Base-by-base conservation (phyloP, 352 stramenopile genomes). In the Globisporangium sylvaticum region DNA sequence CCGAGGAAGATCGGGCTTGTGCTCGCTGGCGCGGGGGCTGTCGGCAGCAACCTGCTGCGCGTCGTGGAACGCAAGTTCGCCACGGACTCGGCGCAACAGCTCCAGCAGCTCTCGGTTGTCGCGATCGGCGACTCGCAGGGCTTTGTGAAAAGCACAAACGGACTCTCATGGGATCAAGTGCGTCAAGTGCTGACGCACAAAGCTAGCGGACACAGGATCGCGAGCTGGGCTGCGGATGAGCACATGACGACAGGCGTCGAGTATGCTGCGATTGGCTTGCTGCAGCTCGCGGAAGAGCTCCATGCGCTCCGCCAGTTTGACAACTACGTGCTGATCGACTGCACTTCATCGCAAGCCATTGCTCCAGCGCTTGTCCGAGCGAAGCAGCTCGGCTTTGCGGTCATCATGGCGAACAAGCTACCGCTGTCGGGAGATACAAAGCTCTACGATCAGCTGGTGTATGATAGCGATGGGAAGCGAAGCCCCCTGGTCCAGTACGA, bases 381-480 rank as follows among this genome's bases (percentile, higher is more conserved):
- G 1, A 64, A 57, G 20, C n/a, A 69, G 25, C 50, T 75, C 46
- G 73, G 70, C 9, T 76, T 78, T 56, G 74, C 54, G 2, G 67
- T 90, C 9, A 53, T 77, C 2, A 64, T 81, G 57, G 79, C 81
- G 2, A 90, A 90, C 68, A 90, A 90, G 54, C 63, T 81, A 2
- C 80, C 83, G 10, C 74, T 88, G 39, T 68, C 69, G 8, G 70
- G 67, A 9, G 31, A 64, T 2, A 64, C 78, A 29, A 62, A 73
- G 20, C 48, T 75, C 12, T 90, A 89, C 59, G 53, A 74, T 25
- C 37, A 67, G 22, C 64, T 88, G 3, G 73, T 80, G 25, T 50
- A 53, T 25, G 53, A 64, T 31, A 54, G 55, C 20, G 58, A 53
- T 25, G 58, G 58, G 14, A 44, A 12, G 12, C 63, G 74, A n/a